Base-by-base conservation (phyloP, 2,329 filamentous ascomycete genomes). In the Talaromyces rugulosus region DNA sequence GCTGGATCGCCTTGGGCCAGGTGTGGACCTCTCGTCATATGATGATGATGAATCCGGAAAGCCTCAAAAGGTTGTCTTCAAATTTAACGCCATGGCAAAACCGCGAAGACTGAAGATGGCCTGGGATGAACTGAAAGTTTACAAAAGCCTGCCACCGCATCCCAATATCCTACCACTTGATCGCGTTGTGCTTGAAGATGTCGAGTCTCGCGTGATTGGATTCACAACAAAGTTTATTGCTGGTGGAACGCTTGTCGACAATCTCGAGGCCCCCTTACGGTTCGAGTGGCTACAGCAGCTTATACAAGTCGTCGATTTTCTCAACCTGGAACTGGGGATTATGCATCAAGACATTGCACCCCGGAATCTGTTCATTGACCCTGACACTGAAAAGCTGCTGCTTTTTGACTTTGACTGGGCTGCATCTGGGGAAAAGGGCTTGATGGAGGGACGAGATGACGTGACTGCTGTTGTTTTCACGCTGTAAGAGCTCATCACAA, bases 321-420 rank as follows among this genome's bases (percentile, higher is more conserved):
- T 59, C 5, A 54, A 54, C 33, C 58, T 54, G 27, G 51, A 60
- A 5, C 58, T 71, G 8, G 71, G 71, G 5, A 69, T 74, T 51
- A 72, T 70, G 61, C 67, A 75, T 66, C 70, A 74, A 67, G 69
- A 74, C 54, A 69, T 74, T 60, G 68, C 69, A 55, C 70, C 68
- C 11, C 66, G 68, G 11, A 74, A 73, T 64, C 65, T 73, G 2
- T 64, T 74, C 34, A 61, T 73, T 59, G 68, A 73, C 62, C 62
- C 65, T 12, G 52, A 56, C 11, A 66, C 65, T 52, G 3, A 66
- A 2, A 65, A 65, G 16, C 66, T 72, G 7, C 51, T 67, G 59
- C 67, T 71, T 23, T 71, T 71, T 33, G 66, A 71, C 53, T 71
- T 71, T 30, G 59, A 71, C 57, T 56, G 65, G 54, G 68, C 65